phyloP scores from a whole-genome alignment of 495 filamentous ascomycete genomes.

The Neurospora sp. region DNA sequence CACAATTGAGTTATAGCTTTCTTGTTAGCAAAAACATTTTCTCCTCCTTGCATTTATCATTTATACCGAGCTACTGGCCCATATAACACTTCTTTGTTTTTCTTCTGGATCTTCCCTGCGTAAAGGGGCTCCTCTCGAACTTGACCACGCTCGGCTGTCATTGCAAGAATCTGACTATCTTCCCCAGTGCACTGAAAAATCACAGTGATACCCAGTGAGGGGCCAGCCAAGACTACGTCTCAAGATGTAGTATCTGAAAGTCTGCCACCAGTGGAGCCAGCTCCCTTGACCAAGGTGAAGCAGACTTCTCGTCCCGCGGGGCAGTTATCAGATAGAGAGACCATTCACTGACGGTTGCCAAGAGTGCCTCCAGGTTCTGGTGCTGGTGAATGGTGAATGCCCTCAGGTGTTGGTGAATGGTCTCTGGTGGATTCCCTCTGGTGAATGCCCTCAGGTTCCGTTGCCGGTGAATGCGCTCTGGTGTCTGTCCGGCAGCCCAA shows the following conservation, averaged over 20 bases:
- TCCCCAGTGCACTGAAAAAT: not conserved
- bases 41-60: no score
- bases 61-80: no score
- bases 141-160: not conserved
- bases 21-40: no score
- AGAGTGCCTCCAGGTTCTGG: not conserved
- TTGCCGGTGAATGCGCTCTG: not conserved
- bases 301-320: not conserved
- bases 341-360: not conserved
- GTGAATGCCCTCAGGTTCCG: not conserved
- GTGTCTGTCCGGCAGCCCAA: not conserved
- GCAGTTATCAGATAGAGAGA: not conserved
- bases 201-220: not conserved
- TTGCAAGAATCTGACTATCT: not conserved
- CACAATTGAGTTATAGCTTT: no score
- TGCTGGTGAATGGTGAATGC: not conserved
- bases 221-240: not conserved
- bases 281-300: not conserved
- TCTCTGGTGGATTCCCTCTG: not conserved
- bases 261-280: not conserved
- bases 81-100: no score
- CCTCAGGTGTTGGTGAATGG: not conserved
- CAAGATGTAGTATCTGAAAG: not conserved
- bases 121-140: no score
- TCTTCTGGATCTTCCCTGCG: no score